A percentile compares a stretch with the other conserved stretches of the same genome.
phyloP scores from a whole-genome alignment of 306 rosid genomes.

The Quercus dentata region DNA sequence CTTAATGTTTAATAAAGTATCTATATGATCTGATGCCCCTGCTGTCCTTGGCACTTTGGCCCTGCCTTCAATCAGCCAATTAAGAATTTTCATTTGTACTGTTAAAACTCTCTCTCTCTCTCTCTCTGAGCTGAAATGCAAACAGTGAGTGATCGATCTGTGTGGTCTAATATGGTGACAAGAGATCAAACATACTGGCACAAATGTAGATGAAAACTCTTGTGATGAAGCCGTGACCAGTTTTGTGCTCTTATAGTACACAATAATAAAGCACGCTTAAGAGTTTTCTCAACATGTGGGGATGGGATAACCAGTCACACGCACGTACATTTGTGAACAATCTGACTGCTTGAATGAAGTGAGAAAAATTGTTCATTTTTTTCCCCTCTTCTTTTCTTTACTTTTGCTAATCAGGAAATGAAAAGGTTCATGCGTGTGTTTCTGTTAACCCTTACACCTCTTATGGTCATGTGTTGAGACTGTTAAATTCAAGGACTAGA shows the following conservation, averaged over 20 bases:
- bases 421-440: too few relatives aligned
- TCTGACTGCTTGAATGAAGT: too few relatives aligned
- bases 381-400: too few relatives aligned
- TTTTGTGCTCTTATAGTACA: not conserved
- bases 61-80: not conserved
- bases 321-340: not conserved
- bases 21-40: not conserved
- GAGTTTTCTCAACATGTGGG: not conserved
- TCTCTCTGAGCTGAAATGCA: not conserved
- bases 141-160: not conserved
- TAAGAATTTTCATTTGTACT: not conserved
- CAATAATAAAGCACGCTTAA: too few relatives aligned
- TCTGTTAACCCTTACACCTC: too few relatives aligned
- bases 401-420: too few relatives aligned
- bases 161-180: not conserved
- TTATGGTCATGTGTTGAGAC: too few relatives aligned
- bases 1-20: not conserved
- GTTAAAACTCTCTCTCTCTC: not conserved
- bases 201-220: not conserved
- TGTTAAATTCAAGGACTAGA: too few relatives aligned
- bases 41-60: too few relatives aligned
- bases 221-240: too few relatives aligned
- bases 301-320: not conserved
- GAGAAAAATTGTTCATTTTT: not conserved
- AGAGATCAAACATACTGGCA: not conserved